phyloP scores from a whole-genome alignment of 352 stramenopile genomes.

The Phytophthora sojae region DNA sequence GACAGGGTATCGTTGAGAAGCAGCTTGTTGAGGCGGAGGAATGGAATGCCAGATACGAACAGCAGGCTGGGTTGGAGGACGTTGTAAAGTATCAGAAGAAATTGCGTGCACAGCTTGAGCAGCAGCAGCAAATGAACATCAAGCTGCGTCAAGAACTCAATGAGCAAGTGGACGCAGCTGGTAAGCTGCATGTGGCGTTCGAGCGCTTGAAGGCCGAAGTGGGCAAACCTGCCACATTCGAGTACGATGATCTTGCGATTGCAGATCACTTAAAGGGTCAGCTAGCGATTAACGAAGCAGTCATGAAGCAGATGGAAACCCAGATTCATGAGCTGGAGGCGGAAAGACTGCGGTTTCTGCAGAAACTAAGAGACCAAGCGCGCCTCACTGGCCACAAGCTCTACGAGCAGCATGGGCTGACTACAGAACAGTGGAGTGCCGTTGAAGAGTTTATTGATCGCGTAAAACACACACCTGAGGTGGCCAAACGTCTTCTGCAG shows the following conservation, averaged over 20 bases:
- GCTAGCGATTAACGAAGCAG: slow-evolving; percentile 60
- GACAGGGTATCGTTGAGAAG: slow-evolving; percentile 64
- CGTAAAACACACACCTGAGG: slow-evolving; percentile 64
- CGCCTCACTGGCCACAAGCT: slow-evolving; percentile 54
- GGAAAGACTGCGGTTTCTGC: slow-evolving; percentile 62
- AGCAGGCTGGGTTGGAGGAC: slow-evolving; percentile 69
- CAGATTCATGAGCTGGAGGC: slow-evolving; percentile 71
- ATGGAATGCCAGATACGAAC: slow-evolving; percentile 79
- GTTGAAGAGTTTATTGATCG: slow-evolving; percentile 79
- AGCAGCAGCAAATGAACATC: slow-evolving; percentile 66
- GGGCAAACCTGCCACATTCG: slow-evolving; percentile 53
- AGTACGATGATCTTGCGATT: slow-evolving; percentile 67
- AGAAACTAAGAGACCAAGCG: slow-evolving; percentile 69
- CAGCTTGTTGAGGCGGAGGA: slow-evolving; percentile 61
- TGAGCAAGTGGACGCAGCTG: slow-evolving; percentile 63
- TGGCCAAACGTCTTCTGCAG: slow-evolving; percentile 50
- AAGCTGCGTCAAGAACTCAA: slow-evolving; percentile 69
- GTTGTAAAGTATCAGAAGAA: slow-evolving; percentile 82
- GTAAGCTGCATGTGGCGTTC: slow-evolving; percentile 64
- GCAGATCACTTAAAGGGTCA: slow-evolving; percentile 65
- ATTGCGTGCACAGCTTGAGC: slow-evolving; percentile 65
- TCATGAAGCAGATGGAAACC: slow-evolving; percentile 68
- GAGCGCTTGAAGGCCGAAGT: slow-evolving; percentile 66
- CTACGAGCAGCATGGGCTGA: slow-evolving; percentile 66
- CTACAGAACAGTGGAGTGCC: slow-evolving; percentile 57